Evolutionary conservation across 139 green algal species (phyloP).

Genomic region (Chlamydomonas sp.): DNA sequence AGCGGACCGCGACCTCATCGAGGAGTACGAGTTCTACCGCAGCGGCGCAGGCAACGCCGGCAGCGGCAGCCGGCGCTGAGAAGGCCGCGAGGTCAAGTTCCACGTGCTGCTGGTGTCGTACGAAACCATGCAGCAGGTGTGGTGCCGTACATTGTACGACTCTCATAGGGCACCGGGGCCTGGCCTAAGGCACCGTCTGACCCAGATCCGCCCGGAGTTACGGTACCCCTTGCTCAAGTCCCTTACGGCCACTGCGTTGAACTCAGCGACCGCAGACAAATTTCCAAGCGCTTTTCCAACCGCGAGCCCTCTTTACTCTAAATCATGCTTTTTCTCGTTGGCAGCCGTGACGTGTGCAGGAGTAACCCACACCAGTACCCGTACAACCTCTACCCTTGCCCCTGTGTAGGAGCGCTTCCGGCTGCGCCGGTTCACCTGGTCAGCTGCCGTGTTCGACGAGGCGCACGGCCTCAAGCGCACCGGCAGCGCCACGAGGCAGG

Average conservation of each 20-base stretch:
- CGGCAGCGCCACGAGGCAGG: conserved; percentile 62
- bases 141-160: neutral
- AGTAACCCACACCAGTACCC: neutral
- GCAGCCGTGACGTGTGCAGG: too few species aligned
- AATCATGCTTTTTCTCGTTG: too few species aligned
- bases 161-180: too few species aligned
- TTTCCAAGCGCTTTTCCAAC: too few species aligned
- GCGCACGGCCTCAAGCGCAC: conserved; percentile 85
- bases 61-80: neutral
- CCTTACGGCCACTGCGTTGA: too few species aligned
- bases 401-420: neutral
- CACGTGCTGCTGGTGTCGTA: conserved; percentile 88
- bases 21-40: conserved; percentile 76
- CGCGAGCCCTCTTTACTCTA: too few species aligned
- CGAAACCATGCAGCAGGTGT: conserved; percentile 74
- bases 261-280: too few species aligned
- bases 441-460: conserved; percentile 58
- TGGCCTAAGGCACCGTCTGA: too few species aligned
- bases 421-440: conserved; percentile 16
- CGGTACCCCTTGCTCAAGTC: too few species aligned
- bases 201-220: too few species aligned
- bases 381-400: neutral
- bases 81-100: conserved; percentile 44
- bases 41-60: neutral
- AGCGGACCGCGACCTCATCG: conserved; percentile 70